phyloP scores from a whole-genome alignment of 208 protist species.

The Leishmania arabica region DNA sequence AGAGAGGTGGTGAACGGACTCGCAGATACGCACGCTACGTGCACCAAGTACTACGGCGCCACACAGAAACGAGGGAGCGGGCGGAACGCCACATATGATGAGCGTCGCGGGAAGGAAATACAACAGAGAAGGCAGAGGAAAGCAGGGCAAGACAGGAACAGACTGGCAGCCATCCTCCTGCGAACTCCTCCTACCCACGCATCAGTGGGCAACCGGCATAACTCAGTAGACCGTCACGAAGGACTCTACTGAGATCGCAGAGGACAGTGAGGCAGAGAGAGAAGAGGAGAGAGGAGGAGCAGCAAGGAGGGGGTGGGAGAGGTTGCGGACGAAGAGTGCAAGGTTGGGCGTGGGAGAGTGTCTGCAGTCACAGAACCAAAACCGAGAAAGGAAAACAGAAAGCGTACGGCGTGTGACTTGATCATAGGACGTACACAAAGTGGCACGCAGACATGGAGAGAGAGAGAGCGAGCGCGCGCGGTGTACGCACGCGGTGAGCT shows the following conservation, averaged over 20 bases:
- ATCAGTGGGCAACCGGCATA: background rate
- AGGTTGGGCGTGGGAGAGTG: background rate
- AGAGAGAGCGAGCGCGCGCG: background rate
- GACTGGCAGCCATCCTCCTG: background rate
- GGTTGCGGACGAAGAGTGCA: background rate
- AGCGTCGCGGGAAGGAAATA: background rate
- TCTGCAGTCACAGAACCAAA: background rate
- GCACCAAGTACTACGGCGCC: background rate
- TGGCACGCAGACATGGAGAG: background rate
- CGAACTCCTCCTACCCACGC: background rate
- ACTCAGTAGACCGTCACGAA: background rate
- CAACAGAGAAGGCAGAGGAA: constrained; percentile 1
- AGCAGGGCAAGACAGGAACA: constrained; percentile 1
- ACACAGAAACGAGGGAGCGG: background rate
- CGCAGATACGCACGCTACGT: background rate
- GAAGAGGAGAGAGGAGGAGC: too few relatives aligned
- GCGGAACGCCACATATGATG: background rate
- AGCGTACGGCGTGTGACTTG: background rate
- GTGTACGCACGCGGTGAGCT: background rate
- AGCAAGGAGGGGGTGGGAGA: background rate
- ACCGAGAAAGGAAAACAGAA: background rate
- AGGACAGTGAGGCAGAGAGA: background rate
- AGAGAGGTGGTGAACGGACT: background rate
- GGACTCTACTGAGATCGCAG: background rate
- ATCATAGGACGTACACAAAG: background rate